Base-by-base conservation (phyloP, 495 filamentous ascomycete genomes). In the Stereocaulon alpinum region DNA sequence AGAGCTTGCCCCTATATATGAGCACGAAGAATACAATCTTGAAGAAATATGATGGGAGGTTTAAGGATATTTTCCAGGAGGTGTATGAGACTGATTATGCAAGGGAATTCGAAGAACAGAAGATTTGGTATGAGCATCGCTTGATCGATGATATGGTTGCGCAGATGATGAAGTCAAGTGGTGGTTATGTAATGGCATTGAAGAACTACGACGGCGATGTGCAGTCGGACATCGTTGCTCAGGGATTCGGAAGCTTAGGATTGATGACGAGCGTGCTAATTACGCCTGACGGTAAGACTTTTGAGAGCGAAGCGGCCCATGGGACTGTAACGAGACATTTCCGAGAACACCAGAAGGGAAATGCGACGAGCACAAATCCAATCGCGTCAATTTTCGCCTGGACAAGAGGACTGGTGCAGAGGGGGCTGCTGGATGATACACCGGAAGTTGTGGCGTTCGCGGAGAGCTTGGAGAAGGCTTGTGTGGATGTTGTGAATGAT, bases 201-300 rank as follows among this genome's bases (percentile, higher is more conserved):
- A 98, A 98, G 84, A 98, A 98, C 80, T 98, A 98, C 78, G 93
- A 98, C 69, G 93, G 93, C 71, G 93, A 98, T 65, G 93, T 98
- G 57, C 93, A 96, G 80, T 96, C 91, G 74, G 93, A 98, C 71
- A 89, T 97, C 62, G 86, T 98, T 61, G 93, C 93, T 56, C 93
- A 98, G 78, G 93, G 93, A 61, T 98, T 98, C 72, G 93, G 93
- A 65, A 96, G 91, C 51, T 85, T 98, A 18, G 93, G 93, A 67
- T 85, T 98, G 56, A 98, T 98, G 93, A 97, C 92, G 69, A 96
- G 91, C 32, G 87, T 94, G 55, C 86, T 98, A 63, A 87, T 93
- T 73, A 98, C 93, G 44, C 93, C 93, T 47, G 87, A 92, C 70
- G 93, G 93, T 61, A 86, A 90, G 74, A 91, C 91, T 24, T 98